Evolutionary conservation across 768 basidiomycete species (phyloP), one percentile per base, ranked within the genome.

Genomic region (Lactarius hengduanensis): DNA sequence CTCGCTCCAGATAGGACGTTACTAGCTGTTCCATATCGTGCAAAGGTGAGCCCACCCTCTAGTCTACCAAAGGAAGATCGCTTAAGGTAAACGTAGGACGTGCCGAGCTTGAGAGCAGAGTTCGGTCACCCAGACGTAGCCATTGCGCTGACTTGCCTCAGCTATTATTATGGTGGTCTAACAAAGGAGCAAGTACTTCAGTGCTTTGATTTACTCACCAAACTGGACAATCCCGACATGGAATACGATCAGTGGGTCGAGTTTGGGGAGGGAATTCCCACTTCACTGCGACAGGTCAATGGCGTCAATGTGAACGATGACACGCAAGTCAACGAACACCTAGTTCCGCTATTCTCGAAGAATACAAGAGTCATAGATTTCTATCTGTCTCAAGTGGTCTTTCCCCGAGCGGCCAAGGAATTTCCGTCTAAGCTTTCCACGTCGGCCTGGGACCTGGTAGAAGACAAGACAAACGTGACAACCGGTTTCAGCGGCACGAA

Each of bases 401-500:
- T 86, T 63, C 84, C 83, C 2, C 80, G 77, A 36, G 79, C 80
- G 56, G 83, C 80, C 0, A 84, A 81, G 57, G 78, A 82, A 30
- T 86, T 84, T 66, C 78, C 77, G 1, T 59, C 68, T 15, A 84
- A 82, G 66, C 73, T 85, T 20, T 70, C 80, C 5, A 80, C 83
- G 13, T 82, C 80, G 0, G 78, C 78, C 0, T 85, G 84, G 85
- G 85, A 86, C 73, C 72, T 85, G 34, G 83, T 80, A 0, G 79
- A 80, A 59, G 64, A 62, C 4, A 81, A 76, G 57, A n/a, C 38
- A 11, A 67, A 76, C 26, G 34, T 76, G 18, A 82, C 76, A 0
- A 84, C 83, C 0, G 83, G 82, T 2, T 86, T 86, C 67, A 85
- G 82, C 58, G 84, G 84, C 13, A 86, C 84, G 1, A 86, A 85